Percentiles rank a stretch among this genome's conserved stretches.
Evolutionary conservation across 208 protist species (phyloP).

Genomic region (Leishmania gerbilli): DNA sequence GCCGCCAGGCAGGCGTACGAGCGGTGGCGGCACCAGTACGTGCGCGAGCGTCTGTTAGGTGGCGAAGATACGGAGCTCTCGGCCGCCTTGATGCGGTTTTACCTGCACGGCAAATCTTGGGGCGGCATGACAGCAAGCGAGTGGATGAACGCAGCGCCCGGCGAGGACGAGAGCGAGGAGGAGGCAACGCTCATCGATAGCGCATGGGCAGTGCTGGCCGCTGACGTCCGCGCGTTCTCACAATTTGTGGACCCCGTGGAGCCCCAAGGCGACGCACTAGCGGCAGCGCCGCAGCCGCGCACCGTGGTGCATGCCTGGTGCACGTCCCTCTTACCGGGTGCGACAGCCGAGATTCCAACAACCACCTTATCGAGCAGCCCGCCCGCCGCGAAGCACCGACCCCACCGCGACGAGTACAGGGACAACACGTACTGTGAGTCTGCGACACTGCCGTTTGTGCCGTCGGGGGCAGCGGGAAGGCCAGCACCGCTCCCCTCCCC

Average conservation of each 20-base stretch:
- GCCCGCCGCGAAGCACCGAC: not conserved
- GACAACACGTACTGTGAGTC: no score
- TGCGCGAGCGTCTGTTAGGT: slow-evolving; percentile 14
- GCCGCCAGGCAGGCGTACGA: slow-evolving; percentile 18
- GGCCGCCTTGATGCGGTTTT: slow-evolving; percentile 10
- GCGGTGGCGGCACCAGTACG: slow-evolving; percentile 21
- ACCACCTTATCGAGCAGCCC: not conserved
- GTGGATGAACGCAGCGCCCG: no score
- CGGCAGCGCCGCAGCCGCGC: not conserved
- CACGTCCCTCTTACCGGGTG: slow-evolving; percentile 2
- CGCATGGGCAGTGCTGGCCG: slow-evolving; percentile 21
- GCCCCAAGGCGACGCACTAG: not conserved
- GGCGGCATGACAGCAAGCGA: not conserved
- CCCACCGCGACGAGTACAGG: not conserved
- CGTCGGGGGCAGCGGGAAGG: not conserved
- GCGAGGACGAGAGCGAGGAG: not conserved
- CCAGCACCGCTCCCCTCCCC: not conserved
- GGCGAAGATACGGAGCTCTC: slow-evolving; percentile 8
- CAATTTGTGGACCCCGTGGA: not conserved
- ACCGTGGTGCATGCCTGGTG: slow-evolving; percentile 19
- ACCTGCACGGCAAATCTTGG: not conserved
- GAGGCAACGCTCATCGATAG: slow-evolving; percentile 23
- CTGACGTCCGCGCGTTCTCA: slow-evolving; percentile 6
- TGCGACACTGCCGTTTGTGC: not conserved
- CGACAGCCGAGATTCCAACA: not conserved